Evolutionary conservation across 2,329 filamentous ascomycete genomes (phyloP).

Genomic region (Fusarium luffae): DNA sequence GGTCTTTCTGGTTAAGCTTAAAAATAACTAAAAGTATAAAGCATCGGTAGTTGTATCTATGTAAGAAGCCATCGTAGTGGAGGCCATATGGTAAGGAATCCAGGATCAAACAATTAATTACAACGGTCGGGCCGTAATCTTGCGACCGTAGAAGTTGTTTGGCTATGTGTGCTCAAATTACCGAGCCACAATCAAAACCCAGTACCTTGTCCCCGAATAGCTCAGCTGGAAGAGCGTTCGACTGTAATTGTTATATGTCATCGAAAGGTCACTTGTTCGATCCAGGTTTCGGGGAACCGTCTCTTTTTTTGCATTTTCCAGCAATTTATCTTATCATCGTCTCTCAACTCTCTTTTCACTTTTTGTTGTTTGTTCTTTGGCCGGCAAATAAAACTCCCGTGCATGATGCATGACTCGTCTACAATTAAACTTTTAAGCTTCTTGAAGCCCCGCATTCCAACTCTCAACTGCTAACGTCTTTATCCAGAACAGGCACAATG

Average conservation of each 20-base stretch:
- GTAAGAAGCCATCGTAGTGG: background rate
- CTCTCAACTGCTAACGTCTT: background rate
- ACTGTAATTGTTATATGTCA: constrained; percentile 33
- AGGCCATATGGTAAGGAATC: background rate
- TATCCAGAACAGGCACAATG: background rate
- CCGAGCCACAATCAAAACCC: background rate
- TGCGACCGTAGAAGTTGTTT: accelerated
- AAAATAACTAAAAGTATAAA: accelerated
- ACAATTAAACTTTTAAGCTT: background rate
- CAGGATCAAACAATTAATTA: background rate
- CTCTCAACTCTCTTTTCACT: background rate
- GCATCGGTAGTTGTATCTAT: background rate
- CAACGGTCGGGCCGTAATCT: background rate
- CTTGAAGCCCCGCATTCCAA: background rate
- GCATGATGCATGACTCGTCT: background rate
- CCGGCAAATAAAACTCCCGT: background rate
- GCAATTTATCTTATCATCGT: background rate
- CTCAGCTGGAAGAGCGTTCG: constrained; percentile 41
- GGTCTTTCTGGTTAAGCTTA: background rate
- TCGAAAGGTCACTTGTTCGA: constrained; percentile 42
- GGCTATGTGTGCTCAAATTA: accelerated
- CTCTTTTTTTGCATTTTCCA: background rate
- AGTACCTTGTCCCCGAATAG: constrained; percentile 36
- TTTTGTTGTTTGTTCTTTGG: background rate
- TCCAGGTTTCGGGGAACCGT: constrained; percentile 36